Evolutionary conservation across 306 rosid genomes (phyloP).

Genomic region (Potentilla sterilis): DNA sequence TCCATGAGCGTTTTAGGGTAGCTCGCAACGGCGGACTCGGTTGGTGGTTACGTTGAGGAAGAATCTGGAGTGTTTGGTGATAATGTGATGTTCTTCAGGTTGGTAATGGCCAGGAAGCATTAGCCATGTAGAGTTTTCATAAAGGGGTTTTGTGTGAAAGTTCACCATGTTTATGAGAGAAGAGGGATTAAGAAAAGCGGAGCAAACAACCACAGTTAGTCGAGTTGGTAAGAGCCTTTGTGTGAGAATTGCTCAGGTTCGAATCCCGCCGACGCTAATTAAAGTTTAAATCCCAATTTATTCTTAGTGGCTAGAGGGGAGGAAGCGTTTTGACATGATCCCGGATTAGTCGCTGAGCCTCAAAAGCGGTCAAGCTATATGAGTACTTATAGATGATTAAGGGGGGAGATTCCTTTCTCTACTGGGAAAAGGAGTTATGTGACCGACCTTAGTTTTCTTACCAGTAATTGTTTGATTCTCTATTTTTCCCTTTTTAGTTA

Average conservation of each 20-base stretch:
- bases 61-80: background rate
- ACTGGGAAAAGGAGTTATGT: background rate
- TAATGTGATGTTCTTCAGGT: background rate
- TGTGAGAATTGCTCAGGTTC: too few relatives aligned
- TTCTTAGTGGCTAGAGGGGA: too few relatives aligned
- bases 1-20: background rate
- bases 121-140: slow-evolving; percentile 7
- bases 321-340: too few relatives aligned
- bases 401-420: background rate
- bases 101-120: slow-evolving; percentile 10
- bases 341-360: too few relatives aligned
- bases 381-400: background rate
- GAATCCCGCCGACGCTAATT: too few relatives aligned
- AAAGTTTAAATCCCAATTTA: too few relatives aligned
- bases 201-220: too few relatives aligned
- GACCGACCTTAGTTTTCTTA: background rate
- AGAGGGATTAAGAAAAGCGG: background rate
- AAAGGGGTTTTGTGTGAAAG: background rate
- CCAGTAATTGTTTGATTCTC: background rate
- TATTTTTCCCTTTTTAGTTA: too few relatives aligned
- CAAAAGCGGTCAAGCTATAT: background rate
- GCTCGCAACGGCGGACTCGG: background rate
- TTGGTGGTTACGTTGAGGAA: background rate
- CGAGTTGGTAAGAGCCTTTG: too few relatives aligned
- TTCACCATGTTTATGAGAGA: background rate